Conservation (phyloP, 1,284 basidiomycete species). For the Ustilago sp. region DNA sequence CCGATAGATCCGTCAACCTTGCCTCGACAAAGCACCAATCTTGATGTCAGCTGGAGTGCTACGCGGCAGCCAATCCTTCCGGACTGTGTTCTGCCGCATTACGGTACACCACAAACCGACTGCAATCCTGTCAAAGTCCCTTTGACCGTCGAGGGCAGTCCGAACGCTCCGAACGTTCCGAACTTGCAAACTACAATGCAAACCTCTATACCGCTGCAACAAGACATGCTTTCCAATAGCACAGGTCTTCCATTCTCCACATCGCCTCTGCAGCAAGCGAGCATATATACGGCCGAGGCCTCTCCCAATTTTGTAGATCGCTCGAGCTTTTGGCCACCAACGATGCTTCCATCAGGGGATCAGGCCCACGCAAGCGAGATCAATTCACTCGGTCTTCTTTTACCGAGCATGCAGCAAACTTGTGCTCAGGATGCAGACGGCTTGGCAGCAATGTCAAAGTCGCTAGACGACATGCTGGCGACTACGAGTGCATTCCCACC, state of each 20-base stretch:
- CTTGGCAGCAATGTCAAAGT: conserved; percentile 1
- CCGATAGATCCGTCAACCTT: too few relatives aligned
- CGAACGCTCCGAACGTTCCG: background rate
- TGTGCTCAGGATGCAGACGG: background rate
- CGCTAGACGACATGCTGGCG: background rate
- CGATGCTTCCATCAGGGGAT: background rate
- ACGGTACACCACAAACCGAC: background rate
- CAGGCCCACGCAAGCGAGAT: background rate
- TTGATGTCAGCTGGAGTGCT: too few relatives aligned
- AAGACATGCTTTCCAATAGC: background rate
- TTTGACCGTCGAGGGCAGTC: too few relatives aligned
- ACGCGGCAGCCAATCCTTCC: too few relatives aligned
- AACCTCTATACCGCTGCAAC: background rate
- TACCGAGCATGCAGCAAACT: background rate
- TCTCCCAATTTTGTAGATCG: background rate
- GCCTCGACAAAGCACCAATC: too few relatives aligned
- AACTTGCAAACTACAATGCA: background rate
- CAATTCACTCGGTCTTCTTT: background rate
- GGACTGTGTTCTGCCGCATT: background rate
- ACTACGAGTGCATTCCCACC: background rate
- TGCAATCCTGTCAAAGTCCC: background rate
- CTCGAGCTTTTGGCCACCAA: background rate
- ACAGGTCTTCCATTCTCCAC: background rate
- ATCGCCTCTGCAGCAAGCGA: background rate
- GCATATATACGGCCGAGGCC: too few relatives aligned